Conservation (phyloP, 352 stramenopile species). For the Globisporangium orthogonon region DNA sequence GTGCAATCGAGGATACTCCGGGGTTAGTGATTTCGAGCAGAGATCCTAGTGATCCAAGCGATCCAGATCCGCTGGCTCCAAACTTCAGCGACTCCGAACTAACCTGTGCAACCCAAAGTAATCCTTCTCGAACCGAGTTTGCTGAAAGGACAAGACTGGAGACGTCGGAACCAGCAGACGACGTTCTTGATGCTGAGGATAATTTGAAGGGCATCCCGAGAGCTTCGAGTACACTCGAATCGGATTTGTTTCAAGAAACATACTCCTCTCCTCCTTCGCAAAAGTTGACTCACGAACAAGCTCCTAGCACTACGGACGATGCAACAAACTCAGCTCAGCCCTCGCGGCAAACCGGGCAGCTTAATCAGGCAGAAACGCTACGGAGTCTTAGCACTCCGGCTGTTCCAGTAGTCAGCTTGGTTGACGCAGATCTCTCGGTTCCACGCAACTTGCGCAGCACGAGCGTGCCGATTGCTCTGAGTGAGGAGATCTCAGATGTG, state of each 20-base stretch:
- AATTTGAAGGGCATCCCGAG: background rate
- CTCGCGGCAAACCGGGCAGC: background rate
- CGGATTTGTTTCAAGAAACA: background rate
- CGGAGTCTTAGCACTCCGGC: constrained; percentile 24
- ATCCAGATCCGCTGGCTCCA: background rate
- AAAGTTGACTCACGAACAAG: background rate
- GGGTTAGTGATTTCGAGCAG: background rate
- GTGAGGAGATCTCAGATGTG: constrained; percentile 1
- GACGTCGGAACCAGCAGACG: background rate
- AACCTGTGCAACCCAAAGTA: background rate
- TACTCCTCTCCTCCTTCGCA: background rate
- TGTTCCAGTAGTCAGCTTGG: constrained; percentile 1
- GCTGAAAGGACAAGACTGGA: background rate
- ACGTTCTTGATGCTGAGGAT: background rate
- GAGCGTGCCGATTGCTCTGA: constrained; percentile 19
- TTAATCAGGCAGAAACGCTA: background rate
- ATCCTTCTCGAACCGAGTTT: background rate
- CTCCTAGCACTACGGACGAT: background rate
- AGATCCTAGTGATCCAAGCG: background rate
- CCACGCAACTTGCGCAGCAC: constrained; percentile 12
- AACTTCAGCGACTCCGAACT: background rate
- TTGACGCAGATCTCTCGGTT: background rate
- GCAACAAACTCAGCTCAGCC: background rate
- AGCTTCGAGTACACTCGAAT: background rate
- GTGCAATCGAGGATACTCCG: constrained; percentile 9